Base-by-base conservation (phyloP, 106 monocot species). In the Narthecium ossifragum region DNA sequence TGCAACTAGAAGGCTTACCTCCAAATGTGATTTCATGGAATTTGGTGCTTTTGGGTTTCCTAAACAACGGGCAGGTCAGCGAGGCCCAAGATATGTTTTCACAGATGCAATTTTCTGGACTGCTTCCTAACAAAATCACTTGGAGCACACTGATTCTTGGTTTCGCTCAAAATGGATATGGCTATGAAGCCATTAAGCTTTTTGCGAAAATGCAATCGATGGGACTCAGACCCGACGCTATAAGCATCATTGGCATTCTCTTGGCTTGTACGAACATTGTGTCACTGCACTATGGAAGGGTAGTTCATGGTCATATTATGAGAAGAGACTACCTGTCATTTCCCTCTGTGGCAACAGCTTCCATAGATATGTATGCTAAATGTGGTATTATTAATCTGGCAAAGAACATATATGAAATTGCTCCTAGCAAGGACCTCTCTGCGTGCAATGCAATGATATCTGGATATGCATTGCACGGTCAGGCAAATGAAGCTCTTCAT, bases 11-110 rank as follows among this genome's bases (percentile, higher is more conserved):
- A 24, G 61, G 65, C 25, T 22, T 62, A 12, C 60, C 60, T 28
- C 82, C 76, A 18, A 77, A 62, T 56, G 60, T 66, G 60, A 55
- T 66, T 23, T 82, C 76, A 46, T 82, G 82, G 82, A 77, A 77
- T 37, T 72, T 76, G 0, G 71, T 69, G 26, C 57, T 82, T 47
- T 41, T 73, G 8, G 73, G 64, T 4, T 67, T 82, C 22, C 29
- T 73, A 34, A 51, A 37, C 14, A 82, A 73, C 47, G 49, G 72
- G 6, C 72, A 73, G 40, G 55, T 82, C 6, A 21, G 45, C 4
- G 73, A 82, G 28, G 82, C 82, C 9, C 31, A 60, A 34, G 68
- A 46, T 30, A 62, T 76, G 64, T 68, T 82, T 56, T 47, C 17
- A 2, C 49, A 77, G 30, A 77, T 82, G 82, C 63, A 69, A 51